Evolutionary conservation across 495 filamentous ascomycete species (phyloP).

Genomic region (Aspergillus funiculosus): DNA sequence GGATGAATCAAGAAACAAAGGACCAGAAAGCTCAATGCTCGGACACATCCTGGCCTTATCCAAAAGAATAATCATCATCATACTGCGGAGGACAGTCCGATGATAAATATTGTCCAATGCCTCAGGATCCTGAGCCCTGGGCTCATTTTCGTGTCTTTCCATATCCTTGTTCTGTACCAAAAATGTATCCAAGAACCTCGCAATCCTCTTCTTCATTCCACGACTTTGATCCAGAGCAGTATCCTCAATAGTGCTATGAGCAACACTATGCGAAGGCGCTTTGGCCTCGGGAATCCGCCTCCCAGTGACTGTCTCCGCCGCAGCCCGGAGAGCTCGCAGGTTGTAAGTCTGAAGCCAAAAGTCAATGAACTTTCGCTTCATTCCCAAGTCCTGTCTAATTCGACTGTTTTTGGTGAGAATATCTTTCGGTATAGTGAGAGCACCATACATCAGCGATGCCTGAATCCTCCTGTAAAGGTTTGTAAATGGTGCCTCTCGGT

Average conservation of each 20-base stretch:
- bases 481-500: constrained; percentile 48
- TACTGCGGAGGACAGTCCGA: constrained; percentile 52
- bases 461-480: constrained; percentile 55
- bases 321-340: constrained; percentile 41
- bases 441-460: constrained; percentile 57
- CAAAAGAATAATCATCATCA: constrained; percentile 56
- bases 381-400: constrained; percentile 53
- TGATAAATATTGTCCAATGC: constrained; percentile 44
- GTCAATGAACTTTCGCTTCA: constrained; percentile 51
- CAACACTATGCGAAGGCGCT: neutral
- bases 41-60: constrained; percentile 42
- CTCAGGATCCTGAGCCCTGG: constrained; percentile 32
- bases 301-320: constrained; percentile 56
- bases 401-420: constrained; percentile 39
- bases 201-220: constrained; percentile 37
- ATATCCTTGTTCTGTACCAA: constrained; percentile 56
- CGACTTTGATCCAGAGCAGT: neutral
- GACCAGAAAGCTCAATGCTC: constrained; percentile 27
- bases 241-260: neutral
- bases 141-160: constrained; percentile 8
- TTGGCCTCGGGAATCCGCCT: constrained; percentile 37
- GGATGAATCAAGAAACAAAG: constrained; percentile 46
- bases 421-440: constrained; percentile 53
- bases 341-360: constrained; percentile 58
- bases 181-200: constrained; percentile 52